Percentiles rank a stretch among this genome's conserved stretches.
Conservation (phyloP, 75 land plant species). For the Selaginella moellendorffii region DNA sequence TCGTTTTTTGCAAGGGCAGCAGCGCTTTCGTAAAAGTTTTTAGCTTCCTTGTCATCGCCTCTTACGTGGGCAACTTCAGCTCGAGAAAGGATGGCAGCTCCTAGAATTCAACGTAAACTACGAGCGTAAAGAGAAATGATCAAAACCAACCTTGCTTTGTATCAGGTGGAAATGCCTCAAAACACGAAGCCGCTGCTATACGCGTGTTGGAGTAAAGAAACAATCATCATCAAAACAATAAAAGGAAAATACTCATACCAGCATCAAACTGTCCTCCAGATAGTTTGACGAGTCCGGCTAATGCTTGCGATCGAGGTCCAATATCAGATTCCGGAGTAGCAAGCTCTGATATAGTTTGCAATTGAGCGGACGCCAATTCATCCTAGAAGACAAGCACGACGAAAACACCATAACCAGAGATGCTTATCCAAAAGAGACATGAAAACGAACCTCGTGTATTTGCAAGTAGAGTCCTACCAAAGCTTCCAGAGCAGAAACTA, state of each 20-base stretch:
- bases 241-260: not conserved
- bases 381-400: not conserved
- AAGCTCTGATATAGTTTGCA: not conserved
- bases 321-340: not conserved
- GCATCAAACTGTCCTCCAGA: not conserved
- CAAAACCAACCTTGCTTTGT: not conserved
- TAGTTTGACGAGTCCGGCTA: not conserved
- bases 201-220: not conserved
- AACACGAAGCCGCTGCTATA: not conserved
- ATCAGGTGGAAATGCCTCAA: not conserved
- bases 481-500: constrained; percentile 5
- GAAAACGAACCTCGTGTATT: not conserved
- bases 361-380: not conserved
- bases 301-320: not conserved
- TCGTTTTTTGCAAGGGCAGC: not conserved
- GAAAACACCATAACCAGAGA: not conserved
- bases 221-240: not conserved
- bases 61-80: not conserved
- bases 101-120: not conserved
- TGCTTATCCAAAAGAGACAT: not conserved
- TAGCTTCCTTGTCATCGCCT: not conserved
- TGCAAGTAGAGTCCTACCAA: not conserved
- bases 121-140: not conserved
- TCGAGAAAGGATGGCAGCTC: constrained; percentile 1
- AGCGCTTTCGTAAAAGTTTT: not conserved